These are phyloP conservation scores for Ilex asprella DNA, from an alignment of 257 asterid species.

Conservation along the genomic window DNA sequence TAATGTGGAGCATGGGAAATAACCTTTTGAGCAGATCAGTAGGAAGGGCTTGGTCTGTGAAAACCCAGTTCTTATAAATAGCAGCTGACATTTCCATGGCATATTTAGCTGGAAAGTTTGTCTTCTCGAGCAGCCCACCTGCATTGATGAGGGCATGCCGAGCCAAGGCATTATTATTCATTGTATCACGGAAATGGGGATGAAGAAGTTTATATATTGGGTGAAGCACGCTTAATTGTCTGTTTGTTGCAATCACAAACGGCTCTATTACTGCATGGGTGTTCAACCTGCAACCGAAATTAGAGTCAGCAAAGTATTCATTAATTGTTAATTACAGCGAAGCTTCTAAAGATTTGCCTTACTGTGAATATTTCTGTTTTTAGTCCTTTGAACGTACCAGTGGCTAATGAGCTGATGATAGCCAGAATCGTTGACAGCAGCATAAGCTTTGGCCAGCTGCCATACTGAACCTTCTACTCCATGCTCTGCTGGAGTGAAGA, in stretches of 20 bases:
- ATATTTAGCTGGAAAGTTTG: constrained; percentile 67
- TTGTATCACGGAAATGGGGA: constrained; percentile 87
- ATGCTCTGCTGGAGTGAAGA: constrained; percentile 59
- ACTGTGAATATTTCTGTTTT: not conserved
- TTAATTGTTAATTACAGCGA: not conserved
- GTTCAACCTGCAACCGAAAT: constrained; percentile 57
- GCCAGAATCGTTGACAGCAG: constrained; percentile 84
- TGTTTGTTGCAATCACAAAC: constrained; percentile 62
- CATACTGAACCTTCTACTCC: constrained; percentile 60
- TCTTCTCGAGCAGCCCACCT: constrained; percentile 74
- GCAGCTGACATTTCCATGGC: constrained; percentile 77
- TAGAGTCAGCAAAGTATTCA: not conserved
- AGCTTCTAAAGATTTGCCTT: not conserved
- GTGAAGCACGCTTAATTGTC: constrained; percentile 76
- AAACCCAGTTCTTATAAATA: constrained; percentile 63
- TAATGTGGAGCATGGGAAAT: not conserved
- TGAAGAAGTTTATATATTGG: constrained; percentile 84
- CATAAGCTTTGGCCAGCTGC: constrained; percentile 97
- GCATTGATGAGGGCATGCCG: constrained; percentile 80
- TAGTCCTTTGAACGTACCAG: constrained; percentile 36
- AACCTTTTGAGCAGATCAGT: constrained; percentile 73
- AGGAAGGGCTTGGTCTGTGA: constrained; percentile 81
- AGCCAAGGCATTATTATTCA: constrained; percentile 79
- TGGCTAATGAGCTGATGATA: constrained; percentile 93
- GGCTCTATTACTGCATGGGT: constrained; percentile 98